Evolutionary conservation across 306 rosid genomes (phyloP), one percentile per base, ranked within the genome.

Genomic region (Vigna mungo): DNA sequence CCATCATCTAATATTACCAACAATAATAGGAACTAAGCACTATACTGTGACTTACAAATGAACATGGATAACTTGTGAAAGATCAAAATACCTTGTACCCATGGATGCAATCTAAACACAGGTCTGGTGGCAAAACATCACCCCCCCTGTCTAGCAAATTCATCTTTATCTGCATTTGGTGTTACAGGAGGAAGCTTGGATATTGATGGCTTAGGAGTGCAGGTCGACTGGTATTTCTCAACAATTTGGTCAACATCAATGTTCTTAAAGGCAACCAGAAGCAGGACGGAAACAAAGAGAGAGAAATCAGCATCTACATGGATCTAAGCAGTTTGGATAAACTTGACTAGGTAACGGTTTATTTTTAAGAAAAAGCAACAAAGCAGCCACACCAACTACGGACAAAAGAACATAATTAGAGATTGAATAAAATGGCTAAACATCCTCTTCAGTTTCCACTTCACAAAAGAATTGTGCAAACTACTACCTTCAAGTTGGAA

Each of bases 171-270:
- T 47, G 72, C 44, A 68, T 70, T 75, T n/a, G n/a, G n/a, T n/a
- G n/a, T n/a, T n/a, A n/a, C n/a, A n/a, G n/a, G n/a, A n/a, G n/a
- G n/a, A n/a, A n/a, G 82, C 88, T 89, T 89, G 69, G 96, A 85
- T 20, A 81, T 66, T 52, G 91, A 79, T 46, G 91, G 89, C 81
- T 89, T 86, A 76, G 99, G 99, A 18, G 99, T 92, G 86, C 92
- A 86, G 65, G 76, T 77, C 69, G 97, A 88, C 82, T 95, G 99
- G 83, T 89, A 92, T 64, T 89, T 90, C 86, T 92, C 96, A 71
- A 92, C 97, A 75, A 95, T 85, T 84, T 92, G 97, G 86, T 92
- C 99, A 78, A 95, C 89, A 80, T 92, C 99, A 85, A 95, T 90
- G 84, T 74, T 86, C 97, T 95, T 87, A 56, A 79, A 61, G 43